Evolutionary conservation across 2,329 filamentous ascomycete species (phyloP).

Genomic region (Diaporthe eres): DNA sequence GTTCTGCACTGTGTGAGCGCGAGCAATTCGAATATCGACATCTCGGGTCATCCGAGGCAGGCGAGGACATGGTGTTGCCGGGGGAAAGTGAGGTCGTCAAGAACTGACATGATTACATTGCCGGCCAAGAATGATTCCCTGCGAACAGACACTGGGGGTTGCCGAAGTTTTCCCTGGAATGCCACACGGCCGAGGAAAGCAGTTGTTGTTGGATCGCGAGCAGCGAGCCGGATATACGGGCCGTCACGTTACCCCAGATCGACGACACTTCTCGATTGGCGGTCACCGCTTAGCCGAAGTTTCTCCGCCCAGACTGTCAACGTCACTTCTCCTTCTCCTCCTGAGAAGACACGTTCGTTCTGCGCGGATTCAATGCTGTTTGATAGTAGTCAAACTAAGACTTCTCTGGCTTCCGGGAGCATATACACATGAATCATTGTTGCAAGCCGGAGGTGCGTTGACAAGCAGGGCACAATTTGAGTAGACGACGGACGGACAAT

Average conservation of each 20-base stretch:
- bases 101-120: not conserved
- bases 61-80: not conserved
- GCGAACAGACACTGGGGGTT: not conserved
- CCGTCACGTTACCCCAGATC: not conserved
- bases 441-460: not conserved
- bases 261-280: not conserved
- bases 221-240: not conserved
- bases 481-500: not conserved
- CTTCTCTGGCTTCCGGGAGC: not conserved
- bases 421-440: not conserved
- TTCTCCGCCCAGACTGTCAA: not conserved
- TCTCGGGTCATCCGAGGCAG: not conserved
- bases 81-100: not conserved
- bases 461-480: not conserved
- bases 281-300: slow-evolving; percentile 8
- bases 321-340: not conserved
- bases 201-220: not conserved
- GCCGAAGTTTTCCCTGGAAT: not conserved
- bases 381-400: no score
- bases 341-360: not conserved
- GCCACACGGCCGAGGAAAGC: not conserved
- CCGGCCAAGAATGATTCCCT: not conserved
- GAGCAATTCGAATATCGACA: not conserved
- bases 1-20: not conserved
- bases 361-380: not conserved